Conservation (phyloP, 768 basidiomycete genomes). For the Amanita exitialis region DNA sequence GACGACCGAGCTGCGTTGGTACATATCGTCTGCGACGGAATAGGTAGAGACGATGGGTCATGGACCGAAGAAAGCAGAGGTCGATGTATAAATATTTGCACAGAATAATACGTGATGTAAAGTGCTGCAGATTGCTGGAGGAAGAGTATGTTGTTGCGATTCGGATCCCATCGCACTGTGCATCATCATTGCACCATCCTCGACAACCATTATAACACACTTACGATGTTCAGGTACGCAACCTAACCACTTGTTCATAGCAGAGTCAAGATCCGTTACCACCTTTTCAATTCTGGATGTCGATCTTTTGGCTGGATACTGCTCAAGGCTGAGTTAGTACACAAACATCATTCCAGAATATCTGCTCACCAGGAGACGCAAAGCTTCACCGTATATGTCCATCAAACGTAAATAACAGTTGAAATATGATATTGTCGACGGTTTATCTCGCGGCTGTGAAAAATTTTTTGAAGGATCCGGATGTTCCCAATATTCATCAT, state of each 20-base stretch:
- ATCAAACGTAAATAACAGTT: constrained; percentile 44
- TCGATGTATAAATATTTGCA: constrained; percentile 69
- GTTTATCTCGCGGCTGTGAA: constrained; percentile 50
- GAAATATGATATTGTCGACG: constrained; percentile 47
- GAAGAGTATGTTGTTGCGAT: constrained; percentile 24
- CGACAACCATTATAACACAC: constrained; percentile 36
- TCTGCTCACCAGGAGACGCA: constrained; percentile 44
- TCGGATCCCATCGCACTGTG: constrained; percentile 35
- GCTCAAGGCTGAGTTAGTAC: neutral
- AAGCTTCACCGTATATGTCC: constrained; percentile 49
- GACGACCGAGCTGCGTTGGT: constrained; percentile 77
- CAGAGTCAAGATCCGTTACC: constrained; percentile 65
- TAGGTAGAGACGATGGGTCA: constrained; percentile 27
- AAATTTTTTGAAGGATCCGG: constrained; percentile 40
- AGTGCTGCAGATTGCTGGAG: constrained; percentile 52
- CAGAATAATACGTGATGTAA: constrained; percentile 31
- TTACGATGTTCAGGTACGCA: constrained; percentile 48
- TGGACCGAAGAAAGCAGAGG: constrained; percentile 65
- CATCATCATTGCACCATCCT: constrained; percentile 24
- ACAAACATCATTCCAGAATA: neutral
- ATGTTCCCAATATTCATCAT: constrained; percentile 65
- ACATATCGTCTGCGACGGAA: constrained; percentile 72
- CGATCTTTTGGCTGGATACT: constrained; percentile 69
- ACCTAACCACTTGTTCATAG: constrained; percentile 72
- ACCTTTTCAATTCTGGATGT: constrained; percentile 42